Evolutionary conservation across 306 rosid species (phyloP).

Genomic region (Cicer yamashitae): DNA sequence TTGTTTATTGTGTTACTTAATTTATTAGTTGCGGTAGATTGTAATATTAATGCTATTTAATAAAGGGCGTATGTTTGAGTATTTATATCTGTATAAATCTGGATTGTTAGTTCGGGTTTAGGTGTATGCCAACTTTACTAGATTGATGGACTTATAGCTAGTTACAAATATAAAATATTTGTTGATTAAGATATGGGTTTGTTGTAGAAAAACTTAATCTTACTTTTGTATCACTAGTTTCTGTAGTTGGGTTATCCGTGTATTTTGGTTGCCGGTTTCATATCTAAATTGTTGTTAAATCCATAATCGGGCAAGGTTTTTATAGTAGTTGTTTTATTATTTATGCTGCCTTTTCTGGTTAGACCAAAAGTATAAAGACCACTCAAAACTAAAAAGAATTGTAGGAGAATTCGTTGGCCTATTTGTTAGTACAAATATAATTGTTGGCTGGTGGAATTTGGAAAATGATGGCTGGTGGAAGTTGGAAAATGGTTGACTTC

Average conservation of each 20-base stretch:
- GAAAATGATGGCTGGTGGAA: too few relatives aligned
- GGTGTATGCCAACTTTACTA: too few relatives aligned
- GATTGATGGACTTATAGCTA: too few relatives aligned
- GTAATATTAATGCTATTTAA: too few relatives aligned
- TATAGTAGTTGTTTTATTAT: background rate
- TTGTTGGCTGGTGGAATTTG: too few relatives aligned
- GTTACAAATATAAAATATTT: too few relatives aligned
- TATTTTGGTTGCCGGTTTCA: background rate
- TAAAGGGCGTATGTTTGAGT: too few relatives aligned
- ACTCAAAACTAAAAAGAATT: background rate
- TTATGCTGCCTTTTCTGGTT: constrained; percentile 17
- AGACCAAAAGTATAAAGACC: background rate
- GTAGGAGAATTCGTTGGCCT: background rate
- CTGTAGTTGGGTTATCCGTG: background rate
- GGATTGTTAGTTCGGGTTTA: too few relatives aligned
- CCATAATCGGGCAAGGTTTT: background rate
- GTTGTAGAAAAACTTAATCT: background rate
- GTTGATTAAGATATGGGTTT: constrained; percentile 10
- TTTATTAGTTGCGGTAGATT: too few relatives aligned
- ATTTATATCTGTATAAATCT: too few relatives aligned
- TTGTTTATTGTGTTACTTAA: too few relatives aligned
- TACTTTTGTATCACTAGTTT: constrained; percentile 15
- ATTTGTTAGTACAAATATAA: background rate
- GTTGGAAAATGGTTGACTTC: too few relatives aligned
- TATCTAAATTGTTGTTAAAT: background rate